These are phyloP conservation scores for Oenanthe sinensis DNA, from an alignment of 129 eudicot genomes.

Conservation along the genomic window DNA sequence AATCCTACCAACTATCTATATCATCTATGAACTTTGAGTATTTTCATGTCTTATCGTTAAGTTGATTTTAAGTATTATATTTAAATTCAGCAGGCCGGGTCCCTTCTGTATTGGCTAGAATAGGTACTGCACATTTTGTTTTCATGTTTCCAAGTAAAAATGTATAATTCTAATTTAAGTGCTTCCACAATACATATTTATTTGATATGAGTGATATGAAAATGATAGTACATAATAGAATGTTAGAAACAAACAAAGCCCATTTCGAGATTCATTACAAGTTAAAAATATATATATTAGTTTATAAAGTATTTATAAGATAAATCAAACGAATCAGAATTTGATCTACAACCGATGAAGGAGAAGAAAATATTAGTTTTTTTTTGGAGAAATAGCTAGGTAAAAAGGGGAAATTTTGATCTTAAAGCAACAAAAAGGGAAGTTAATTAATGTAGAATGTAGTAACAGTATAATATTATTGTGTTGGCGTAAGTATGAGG, in stretches of 20 bases:
- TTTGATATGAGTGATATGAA: no score
- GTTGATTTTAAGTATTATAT: background rate
- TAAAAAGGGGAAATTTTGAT: background rate
- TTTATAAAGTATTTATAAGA: no score
- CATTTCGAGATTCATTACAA: no score
- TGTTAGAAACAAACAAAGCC: no score
- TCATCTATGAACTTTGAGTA: background rate
- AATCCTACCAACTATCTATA: background rate
- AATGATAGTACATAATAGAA: no score
- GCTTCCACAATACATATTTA: background rate
- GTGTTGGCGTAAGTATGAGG: background rate
- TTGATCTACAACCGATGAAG: no score
- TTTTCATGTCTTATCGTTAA: background rate
- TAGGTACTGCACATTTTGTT: background rate
- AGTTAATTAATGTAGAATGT: background rate
- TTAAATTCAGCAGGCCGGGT: background rate
- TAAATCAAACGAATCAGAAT: no score
- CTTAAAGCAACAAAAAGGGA: conserved; percentile 8
- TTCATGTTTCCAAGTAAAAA: background rate
- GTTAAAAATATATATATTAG: no score
- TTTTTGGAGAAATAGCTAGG: background rate
- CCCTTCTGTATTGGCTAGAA: background rate
- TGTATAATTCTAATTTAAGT: background rate
- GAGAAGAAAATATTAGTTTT: background rate
- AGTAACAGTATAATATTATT: background rate